Evolutionary conservation across 31 red algal genomes (phyloP).

Genomic region (Bonnemaisonia californica): DNA sequence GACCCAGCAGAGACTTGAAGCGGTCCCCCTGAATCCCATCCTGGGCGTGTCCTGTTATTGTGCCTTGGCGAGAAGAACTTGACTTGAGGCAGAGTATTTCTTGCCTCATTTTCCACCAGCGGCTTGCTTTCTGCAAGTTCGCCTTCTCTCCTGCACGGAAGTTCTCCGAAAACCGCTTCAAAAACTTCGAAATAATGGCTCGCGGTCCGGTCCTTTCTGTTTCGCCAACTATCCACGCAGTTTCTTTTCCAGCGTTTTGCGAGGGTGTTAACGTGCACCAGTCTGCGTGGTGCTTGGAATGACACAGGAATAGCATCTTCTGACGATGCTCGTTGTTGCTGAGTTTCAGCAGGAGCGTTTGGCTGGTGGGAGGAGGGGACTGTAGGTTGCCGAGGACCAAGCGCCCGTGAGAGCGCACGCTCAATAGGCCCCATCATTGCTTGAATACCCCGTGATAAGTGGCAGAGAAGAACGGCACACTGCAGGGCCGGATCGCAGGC

Average conservation of each 20-base stretch:
- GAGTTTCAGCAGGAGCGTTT: background rate
- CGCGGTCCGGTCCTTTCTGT: background rate
- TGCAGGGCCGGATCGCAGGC: too few relatives aligned
- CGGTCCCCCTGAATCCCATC: background rate
- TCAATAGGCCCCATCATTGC: too few relatives aligned
- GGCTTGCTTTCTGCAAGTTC: conserved; percentile 26
- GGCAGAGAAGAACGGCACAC: too few relatives aligned
- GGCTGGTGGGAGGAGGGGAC: background rate
- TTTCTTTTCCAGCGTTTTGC: background rate
- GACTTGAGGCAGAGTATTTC: background rate
- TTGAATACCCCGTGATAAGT: too few relatives aligned
- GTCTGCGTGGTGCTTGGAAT: background rate
- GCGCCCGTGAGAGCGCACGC: too few relatives aligned
- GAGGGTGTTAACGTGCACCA: background rate
- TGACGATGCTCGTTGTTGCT: background rate
- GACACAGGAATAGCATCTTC: too few relatives aligned
- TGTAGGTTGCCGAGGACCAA: too few relatives aligned
- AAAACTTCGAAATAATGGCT: background rate
- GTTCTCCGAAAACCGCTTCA: background rate
- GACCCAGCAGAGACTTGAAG: background rate
- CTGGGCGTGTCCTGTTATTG: background rate
- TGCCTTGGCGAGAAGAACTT: background rate
- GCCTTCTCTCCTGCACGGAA: background rate
- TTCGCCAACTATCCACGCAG: conserved; percentile 8
- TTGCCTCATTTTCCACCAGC: background rate